Evolutionary conservation across 768 basidiomycete genomes (phyloP).

Genomic region (Ephemerocybe angulata): DNA sequence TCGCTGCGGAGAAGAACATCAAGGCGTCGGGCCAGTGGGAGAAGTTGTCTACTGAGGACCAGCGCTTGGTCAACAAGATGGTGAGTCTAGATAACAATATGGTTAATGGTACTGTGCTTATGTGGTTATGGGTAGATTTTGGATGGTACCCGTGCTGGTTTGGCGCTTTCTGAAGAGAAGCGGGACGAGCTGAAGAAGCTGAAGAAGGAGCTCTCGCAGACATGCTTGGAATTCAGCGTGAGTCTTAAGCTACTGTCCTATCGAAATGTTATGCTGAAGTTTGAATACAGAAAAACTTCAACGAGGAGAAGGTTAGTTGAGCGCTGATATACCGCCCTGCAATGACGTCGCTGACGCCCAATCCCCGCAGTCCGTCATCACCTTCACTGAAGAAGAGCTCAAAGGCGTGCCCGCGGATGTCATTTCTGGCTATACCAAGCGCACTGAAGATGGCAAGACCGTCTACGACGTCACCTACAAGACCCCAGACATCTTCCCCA

Average conservation of each 20-base stretch:
- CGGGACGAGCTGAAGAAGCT: conserved; percentile 52
- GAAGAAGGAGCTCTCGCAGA: conserved; percentile 75
- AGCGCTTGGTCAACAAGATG: conserved; percentile 80
- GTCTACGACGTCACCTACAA: conserved; percentile 76
- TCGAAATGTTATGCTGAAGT: neutral
- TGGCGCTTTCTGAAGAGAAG: conserved; percentile 65
- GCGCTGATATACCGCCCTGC: no score
- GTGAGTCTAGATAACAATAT: conserved; percentile 21
- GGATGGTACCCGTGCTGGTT: conserved; percentile 77
- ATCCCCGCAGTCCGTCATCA: conserved; percentile 46
- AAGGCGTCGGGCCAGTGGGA: conserved; percentile 60
- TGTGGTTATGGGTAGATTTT: conserved; percentile 39
- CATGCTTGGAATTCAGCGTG: conserved; percentile 76
- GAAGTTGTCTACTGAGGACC: conserved; percentile 59
- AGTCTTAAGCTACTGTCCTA: conserved; percentile 21
- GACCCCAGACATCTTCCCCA: conserved; percentile 76
- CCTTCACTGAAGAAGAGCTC: conserved; percentile 69
- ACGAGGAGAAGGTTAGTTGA: conserved; percentile 70
- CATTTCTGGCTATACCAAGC: conserved; percentile 70
- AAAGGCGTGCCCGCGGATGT: conserved; percentile 80
- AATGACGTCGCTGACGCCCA: neutral
- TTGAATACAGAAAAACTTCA: conserved; percentile 75
- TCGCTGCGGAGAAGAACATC: conserved; percentile 65
- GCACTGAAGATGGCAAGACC: conserved; percentile 52
- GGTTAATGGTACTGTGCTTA: neutral